A percentile compares a stretch with the other conserved stretches of the same genome.
Evolutionary conservation across 306 rosid genomes (phyloP).

Genomic region (Pterocarpus santalinus): DNA sequence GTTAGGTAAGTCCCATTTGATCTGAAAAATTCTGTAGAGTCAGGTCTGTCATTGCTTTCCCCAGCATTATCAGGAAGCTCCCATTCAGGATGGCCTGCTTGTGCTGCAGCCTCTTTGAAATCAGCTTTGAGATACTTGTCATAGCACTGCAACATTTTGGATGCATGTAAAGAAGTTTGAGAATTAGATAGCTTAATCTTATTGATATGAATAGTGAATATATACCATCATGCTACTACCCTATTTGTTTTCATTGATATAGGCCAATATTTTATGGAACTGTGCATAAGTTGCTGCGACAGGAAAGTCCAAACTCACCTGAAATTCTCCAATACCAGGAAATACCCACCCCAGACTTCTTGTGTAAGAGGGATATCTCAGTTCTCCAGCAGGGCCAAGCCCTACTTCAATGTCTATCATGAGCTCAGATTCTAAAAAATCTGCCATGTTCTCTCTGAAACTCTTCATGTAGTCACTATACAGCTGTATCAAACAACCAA

Average conservation of each 20-base stretch:
- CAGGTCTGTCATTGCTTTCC: slow-evolving; percentile 70
- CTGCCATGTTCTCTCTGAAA: slow-evolving; percentile 80
- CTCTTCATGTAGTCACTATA: slow-evolving; percentile 83
- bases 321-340: slow-evolving; percentile 98
- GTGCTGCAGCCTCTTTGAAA: slow-evolving; percentile 69
- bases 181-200: not conserved
- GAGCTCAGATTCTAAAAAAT: slow-evolving; percentile 74
- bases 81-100: slow-evolving; percentile 87
- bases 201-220: not conserved
- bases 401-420: slow-evolving; percentile 91
- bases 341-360: slow-evolving; percentile 73
- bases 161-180: slow-evolving; percentile 14
- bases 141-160: slow-evolving; percentile 68
- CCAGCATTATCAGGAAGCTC: slow-evolving; percentile 87
- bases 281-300: not conserved
- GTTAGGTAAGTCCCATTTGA: slow-evolving; percentile 72
- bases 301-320: slow-evolving; percentile 58
- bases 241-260: slow-evolving; percentile 3
- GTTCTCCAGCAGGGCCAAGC: slow-evolving; percentile 94
- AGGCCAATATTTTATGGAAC: not conserved
- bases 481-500: slow-evolving; percentile 52
- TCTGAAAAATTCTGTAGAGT: slow-evolving; percentile 76
- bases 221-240: not conserved
- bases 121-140: slow-evolving; percentile 84
- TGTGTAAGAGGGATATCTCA: slow-evolving; percentile 87